Percentiles rank a stretch among this genome's conserved stretches.
Evolutionary conservation across 1,284 basidiomycete genomes (phyloP).

Genomic region (Marasmius oreades): DNA sequence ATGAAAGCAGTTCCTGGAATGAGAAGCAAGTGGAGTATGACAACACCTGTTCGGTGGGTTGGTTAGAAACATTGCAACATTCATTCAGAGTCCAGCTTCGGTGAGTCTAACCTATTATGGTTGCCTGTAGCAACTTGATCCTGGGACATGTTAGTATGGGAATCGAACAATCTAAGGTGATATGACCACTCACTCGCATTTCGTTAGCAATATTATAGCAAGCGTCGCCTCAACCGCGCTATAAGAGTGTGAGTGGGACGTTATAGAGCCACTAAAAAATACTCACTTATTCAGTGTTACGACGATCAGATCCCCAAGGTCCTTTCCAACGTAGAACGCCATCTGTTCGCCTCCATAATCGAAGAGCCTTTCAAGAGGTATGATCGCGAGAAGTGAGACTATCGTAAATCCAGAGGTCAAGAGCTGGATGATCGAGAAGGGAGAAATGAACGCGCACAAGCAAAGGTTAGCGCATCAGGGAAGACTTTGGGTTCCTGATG

Average conservation of each 20-base stretch:
- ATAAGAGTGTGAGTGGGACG: constrained; percentile 1
- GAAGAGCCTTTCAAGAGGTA: constrained; percentile 53
- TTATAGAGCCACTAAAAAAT: background rate
- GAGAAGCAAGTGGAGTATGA: constrained; percentile 48
- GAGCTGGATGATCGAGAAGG: constrained; percentile 2
- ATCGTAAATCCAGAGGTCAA: constrained; percentile 10
- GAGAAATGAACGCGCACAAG: constrained; percentile 28
- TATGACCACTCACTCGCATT: constrained; percentile 55
- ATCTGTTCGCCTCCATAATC: constrained; percentile 64
- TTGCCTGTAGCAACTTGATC: constrained; percentile 43
- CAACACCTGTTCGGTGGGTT: constrained; percentile 35
- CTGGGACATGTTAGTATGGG: constrained; percentile 16
- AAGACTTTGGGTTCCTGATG: constrained; percentile 21
- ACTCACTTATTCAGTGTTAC: constrained; percentile 61
- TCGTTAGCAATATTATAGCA: constrained; percentile 58
- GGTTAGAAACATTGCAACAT: background rate
- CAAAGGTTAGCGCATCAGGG: constrained; percentile 30
- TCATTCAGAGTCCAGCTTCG: no score
- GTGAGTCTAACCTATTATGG: constrained; percentile 43
- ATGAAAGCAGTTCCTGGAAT: constrained; percentile 50
- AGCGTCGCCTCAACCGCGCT: constrained; percentile 62
- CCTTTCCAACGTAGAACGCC: constrained; percentile 41
- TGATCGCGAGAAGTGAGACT: constrained; percentile 55
- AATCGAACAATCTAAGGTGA: background rate
- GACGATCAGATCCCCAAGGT: constrained; percentile 53